Percentiles rank a stretch among this genome's conserved stretches.
These are phyloP conservation scores for Picochlorum sp. DNA, from an alignment of 139 green algal species.

Conservation along the genomic window DNA sequence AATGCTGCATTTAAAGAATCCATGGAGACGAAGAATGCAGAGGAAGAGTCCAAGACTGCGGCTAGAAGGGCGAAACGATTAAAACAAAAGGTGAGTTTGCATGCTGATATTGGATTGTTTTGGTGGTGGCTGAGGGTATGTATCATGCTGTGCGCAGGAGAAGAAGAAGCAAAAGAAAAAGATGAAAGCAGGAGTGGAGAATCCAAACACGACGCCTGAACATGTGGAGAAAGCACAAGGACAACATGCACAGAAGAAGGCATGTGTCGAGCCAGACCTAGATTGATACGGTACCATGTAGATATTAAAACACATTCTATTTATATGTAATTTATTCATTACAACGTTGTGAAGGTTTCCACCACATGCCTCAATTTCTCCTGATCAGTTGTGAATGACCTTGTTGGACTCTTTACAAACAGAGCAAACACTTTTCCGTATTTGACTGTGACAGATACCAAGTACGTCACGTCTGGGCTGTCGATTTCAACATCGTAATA, in stretches of 20 bases:
- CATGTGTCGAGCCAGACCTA: background rate
- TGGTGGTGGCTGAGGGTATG: background rate
- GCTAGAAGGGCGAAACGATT: constrained; percentile 51
- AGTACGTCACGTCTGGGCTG: constrained; percentile 54
- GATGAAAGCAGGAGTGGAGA: background rate
- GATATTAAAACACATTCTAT: background rate
- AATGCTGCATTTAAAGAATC: constrained; percentile 4
- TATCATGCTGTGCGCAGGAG: background rate
- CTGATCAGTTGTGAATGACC: constrained; percentile 39
- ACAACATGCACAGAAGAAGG: background rate
- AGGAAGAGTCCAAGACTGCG: constrained; percentile 46
- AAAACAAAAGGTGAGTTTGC: constrained; percentile 48
- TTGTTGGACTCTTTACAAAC: constrained; percentile 45
- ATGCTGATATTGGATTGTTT: background rate
- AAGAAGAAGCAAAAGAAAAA: background rate
- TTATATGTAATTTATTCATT: constrained; percentile 3
- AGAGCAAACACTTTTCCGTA: constrained; percentile 64
- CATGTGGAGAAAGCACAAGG: too few relatives aligned
- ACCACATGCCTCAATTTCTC: constrained; percentile 45
- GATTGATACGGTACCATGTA: background rate
- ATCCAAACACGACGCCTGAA: too few relatives aligned
- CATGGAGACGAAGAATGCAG: constrained; percentile 19
- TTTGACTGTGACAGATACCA: constrained; percentile 56
- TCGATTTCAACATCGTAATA: constrained; percentile 75
- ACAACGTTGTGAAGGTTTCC: constrained; percentile 57